Evolutionary conservation across 768 basidiomycete species (phyloP).

Genomic region (Cyathus striatus): DNA sequence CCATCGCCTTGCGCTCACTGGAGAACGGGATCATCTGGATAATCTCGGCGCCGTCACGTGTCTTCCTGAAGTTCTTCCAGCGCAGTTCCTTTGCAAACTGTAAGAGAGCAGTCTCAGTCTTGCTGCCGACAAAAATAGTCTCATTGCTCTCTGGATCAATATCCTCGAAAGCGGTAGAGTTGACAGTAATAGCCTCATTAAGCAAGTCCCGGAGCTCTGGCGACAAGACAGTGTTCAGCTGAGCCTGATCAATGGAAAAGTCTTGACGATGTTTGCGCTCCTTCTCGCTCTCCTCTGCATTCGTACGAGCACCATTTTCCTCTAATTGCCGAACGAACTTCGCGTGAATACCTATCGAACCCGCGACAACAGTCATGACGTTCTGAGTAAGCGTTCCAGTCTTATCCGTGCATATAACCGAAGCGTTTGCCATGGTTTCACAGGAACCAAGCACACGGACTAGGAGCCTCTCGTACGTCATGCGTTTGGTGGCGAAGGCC

Average conservation of each 20-base stretch:
- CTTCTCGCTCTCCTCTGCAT: slow-evolving; percentile 53
- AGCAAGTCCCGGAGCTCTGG: slow-evolving; percentile 59
- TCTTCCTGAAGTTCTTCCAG: slow-evolving; percentile 69
- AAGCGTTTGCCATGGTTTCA: slow-evolving; percentile 98
- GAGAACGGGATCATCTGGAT: slow-evolving; percentile 93
- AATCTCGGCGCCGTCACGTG: slow-evolving; percentile 54
- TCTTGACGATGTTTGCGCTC: slow-evolving; percentile 54
- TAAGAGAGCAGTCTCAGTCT: slow-evolving; percentile 92
- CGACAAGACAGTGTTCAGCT: slow-evolving; percentile 62
- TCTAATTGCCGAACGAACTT: slow-evolving; percentile 85
- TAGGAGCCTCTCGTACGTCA: slow-evolving; percentile 92
- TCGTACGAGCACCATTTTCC: slow-evolving; percentile 66
- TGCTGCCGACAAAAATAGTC: slow-evolving; percentile 76
- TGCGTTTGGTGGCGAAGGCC: slow-evolving; percentile 97
- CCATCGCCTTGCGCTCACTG: slow-evolving; percentile 93
- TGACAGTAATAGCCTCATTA: slow-evolving; percentile 84
- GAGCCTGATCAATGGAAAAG: slow-evolving; percentile 79
- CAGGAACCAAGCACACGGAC: slow-evolving; percentile 95
- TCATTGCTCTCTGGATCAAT: slow-evolving; percentile 54
- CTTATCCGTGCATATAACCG: slow-evolving; percentile 93
- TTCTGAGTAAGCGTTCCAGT: slow-evolving; percentile 97
- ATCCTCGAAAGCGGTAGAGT: slow-evolving; percentile 95
- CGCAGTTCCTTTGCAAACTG: slow-evolving; percentile 76
- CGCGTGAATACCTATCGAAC: slow-evolving; percentile 88
- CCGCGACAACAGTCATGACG: slow-evolving; percentile 93